A percentile compares a stretch with the other conserved stretches of the same genome.
These are phyloP conservation scores for Ophiocordyceps camponoti-leonardi DNA, from an alignment of 2,329 filamentous ascomycete genomes.

Conservation along the genomic window DNA sequence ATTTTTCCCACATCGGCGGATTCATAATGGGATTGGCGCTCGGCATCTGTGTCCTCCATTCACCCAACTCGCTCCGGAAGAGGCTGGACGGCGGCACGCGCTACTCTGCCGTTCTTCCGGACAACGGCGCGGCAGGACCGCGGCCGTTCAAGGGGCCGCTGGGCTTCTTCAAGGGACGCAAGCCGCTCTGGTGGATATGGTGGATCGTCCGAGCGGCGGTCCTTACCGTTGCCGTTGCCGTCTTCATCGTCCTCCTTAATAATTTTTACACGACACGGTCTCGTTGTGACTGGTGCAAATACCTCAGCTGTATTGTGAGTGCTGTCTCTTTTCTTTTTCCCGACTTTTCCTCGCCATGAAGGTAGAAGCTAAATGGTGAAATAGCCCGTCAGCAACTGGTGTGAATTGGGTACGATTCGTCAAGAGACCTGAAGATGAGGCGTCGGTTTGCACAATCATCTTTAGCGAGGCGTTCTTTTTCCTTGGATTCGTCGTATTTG, in stretches of 20 bases:
- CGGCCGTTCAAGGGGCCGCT: constrained; percentile 44
- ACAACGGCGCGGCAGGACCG: constrained; percentile 27
- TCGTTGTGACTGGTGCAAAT: constrained; percentile 84
- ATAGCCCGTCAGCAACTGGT: constrained; percentile 51
- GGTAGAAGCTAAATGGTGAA: constrained; percentile 7
- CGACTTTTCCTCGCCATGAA: too few species aligned
- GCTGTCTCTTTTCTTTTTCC: not conserved
- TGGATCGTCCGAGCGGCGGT: constrained; percentile 72
- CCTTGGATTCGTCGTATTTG: not conserved
- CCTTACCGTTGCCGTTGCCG: constrained; percentile 63
- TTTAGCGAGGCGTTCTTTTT: not conserved
- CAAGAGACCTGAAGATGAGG: constrained; percentile 1
- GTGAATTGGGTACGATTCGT: constrained; percentile 29
- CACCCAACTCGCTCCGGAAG: constrained; percentile 61
- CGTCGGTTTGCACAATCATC: not conserved
- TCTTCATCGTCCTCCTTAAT: constrained; percentile 71
- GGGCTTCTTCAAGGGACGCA: constrained; percentile 81
- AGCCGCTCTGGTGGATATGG: constrained; percentile 94
- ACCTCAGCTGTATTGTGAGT: constrained; percentile 81
- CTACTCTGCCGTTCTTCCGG: constrained; percentile 49
- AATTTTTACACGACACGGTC: constrained; percentile 76
- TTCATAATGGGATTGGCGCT: constrained; percentile 84
- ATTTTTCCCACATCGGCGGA: constrained; percentile 93
- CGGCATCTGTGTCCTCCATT: constrained; percentile 76
- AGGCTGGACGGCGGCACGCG: constrained; percentile 55